Evolutionary conservation across 2,329 filamentous ascomycete genomes (phyloP), one percentile per base, ranked within the genome.

Genomic region (Colletotrichum sp.): DNA sequence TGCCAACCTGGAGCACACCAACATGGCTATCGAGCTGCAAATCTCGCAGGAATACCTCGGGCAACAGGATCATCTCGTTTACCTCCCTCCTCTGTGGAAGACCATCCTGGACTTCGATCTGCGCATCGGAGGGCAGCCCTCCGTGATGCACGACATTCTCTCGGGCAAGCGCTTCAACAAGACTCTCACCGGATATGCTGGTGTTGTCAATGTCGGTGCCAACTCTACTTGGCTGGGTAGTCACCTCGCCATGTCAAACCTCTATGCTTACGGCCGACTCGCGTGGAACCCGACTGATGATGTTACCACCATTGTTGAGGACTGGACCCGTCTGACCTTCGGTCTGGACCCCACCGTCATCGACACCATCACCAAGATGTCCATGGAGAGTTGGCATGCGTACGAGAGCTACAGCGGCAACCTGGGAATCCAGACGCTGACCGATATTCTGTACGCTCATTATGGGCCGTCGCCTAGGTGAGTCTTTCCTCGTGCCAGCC

Each of bases 371-470:
- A 90, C 88, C 2, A 81, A 89, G 16, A 91, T 95, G 82, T 93
- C 91, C 0, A 91, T 94, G 89, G 86, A 87, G 12, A 94, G 93
- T 0, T 94, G 93, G 93, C 91, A 91, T 0, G 90, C 92, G 0
- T 94, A 95, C 73, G 93, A 94, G 83, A 91, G 92, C 80, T 94
- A 95, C 83, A 91, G 87, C 1, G 93, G 93, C 6, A 94, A 95
- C 77, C 85, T 95, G 0, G 93, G 93, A 12, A 88, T 93, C 7
- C 93, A 94, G 79, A 94, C 93, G 0, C 82, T 95, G 61, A 92
- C 91, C 0, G 92, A 95, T 79, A 94, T 94, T 70, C 84, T 93
- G 0, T 90, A 91, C 75, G 90, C 89, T 1, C 93, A 94, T 83
- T 93, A 90, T 79, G 93, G 93, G 0, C 92, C 93, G 13, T 70